phyloP scores from a whole-genome alignment of 345 rosid species.

The Luvunga scandens region DNA sequence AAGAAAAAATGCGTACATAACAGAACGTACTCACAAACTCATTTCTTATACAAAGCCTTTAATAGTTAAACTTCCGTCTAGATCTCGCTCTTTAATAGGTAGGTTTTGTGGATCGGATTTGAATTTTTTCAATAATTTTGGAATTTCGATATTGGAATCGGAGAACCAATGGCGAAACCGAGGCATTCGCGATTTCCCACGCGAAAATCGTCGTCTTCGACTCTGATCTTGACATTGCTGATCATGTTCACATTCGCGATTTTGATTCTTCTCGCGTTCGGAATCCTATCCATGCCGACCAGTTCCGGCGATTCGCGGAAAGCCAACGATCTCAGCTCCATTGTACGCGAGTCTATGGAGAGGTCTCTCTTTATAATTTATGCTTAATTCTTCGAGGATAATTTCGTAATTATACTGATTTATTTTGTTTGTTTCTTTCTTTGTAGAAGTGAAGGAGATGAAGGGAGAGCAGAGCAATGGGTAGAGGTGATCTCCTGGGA shows the following conservation, averaged over 20 bases:
- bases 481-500: slow-evolving; percentile 93
- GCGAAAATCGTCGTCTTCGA: slow-evolving; percentile 58
- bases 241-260: slow-evolving; percentile 60
- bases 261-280: slow-evolving; percentile 69
- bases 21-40: background rate
- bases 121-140: background rate
- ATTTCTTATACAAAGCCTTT: background rate
- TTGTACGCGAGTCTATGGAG: slow-evolving; percentile 40
- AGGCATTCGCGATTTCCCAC: slow-evolving; percentile 53
- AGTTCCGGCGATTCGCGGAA: slow-evolving; percentile 38
- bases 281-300: slow-evolving; percentile 71
- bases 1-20: background rate
- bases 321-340: slow-evolving; percentile 78
- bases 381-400: slow-evolving; percentile 2
- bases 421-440: background rate
- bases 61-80: background rate
- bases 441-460: slow-evolving; percentile 44
- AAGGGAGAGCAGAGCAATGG: slow-evolving; percentile 60
- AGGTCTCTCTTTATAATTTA: slow-evolving; percentile 25
- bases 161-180: slow-evolving; percentile 49
- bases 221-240: slow-evolving; percentile 48
- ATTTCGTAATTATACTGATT: slow-evolving; percentile 10
- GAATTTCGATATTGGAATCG: slow-evolving; percentile 5
- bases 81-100: slow-evolving; percentile 3
- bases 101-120: background rate